phyloP scores from a whole-genome alignment of 1,284 basidiomycete species.

The Tilletia indica region DNA sequence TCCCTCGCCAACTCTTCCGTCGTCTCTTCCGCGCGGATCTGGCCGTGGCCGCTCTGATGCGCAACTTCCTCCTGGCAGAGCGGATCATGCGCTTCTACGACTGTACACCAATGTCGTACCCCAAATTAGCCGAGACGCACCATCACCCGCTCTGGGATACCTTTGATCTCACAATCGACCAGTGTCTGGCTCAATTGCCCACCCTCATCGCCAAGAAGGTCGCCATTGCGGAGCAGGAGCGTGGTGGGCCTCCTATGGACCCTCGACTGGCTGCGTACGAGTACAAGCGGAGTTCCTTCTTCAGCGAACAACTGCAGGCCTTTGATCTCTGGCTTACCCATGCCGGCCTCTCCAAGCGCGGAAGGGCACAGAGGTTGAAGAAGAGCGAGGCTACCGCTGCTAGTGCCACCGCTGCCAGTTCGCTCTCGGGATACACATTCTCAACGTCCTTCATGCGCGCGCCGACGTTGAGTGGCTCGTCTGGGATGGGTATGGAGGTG shows the following conservation, averaged over 20 bases:
- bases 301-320: slow-evolving; percentile 91
- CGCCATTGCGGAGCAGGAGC: slow-evolving; percentile 58
- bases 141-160: slow-evolving; percentile 94
- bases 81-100: slow-evolving; percentile 98
- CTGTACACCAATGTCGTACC: slow-evolving; percentile 92
- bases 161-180: slow-evolving; percentile 96
- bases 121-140: slow-evolving; percentile 86
- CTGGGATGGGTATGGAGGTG: slow-evolving; percentile 52
- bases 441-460: not conserved
- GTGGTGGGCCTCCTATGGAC: slow-evolving; percentile 52
- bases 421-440: slow-evolving; percentile 25
- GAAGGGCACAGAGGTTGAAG: slow-evolving; percentile 37
- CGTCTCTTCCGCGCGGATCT: slow-evolving; percentile 92
- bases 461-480: not conserved
- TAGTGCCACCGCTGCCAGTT: slow-evolving; percentile 64
- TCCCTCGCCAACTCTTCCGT: slow-evolving; percentile 88
- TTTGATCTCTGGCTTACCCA: slow-evolving; percentile 90
- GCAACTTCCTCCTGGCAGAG: slow-evolving; percentile 94
- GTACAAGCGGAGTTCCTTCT: slow-evolving; percentile 89
- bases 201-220: slow-evolving; percentile 72
- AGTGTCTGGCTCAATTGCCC: slow-evolving; percentile 88
- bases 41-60: slow-evolving; percentile 90
- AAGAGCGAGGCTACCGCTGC: slow-evolving; percentile 75
- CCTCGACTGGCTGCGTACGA: slow-evolving; percentile 57
- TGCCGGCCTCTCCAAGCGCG: slow-evolving; percentile 53